Base-by-base conservation (phyloP, 1,284 basidiomycete genomes). In the Phlebopus sp. region DNA sequence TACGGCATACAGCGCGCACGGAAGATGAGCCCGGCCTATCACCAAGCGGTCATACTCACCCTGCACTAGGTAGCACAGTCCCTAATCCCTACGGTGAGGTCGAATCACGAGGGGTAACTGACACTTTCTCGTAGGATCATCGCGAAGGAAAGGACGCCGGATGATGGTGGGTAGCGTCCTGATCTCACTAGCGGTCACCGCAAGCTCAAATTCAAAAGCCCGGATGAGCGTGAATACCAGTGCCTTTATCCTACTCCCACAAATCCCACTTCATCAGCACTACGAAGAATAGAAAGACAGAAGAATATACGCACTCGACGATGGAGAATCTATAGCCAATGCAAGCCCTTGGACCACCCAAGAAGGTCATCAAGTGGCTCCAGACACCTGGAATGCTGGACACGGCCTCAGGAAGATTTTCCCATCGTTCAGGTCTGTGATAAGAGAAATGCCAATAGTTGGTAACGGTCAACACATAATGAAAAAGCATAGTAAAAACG, bases 251-350 rank as follows among this genome's bases (percentile, higher is more conserved):
- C 75, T 77, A 23, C 19, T 4, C 10, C 27, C 27, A 29, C 27
- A 27, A 31, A 37, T n/a, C 2, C 6, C 30, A 27, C 17, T 21
- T 11, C 44, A 19, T 23, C 21, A 23, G 6, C 21, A 23, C 21
- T 6, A 25, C 27, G 38, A 40, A 19, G 14, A 29, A 21, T 7
- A 14, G 25, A 47, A 4, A 47, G 17, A 37, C 11, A 10, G 21
- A 31, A 38, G 27, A 37, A 27, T 2, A 18, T 4, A 60, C 69
- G 52, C 55, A 80, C 78, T 87, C 84, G 21, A 78, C 68, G 15
- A 87, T 55, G 6, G 84, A 75, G 59, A 88, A 87, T 6, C 81
- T 76, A 62, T 82, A 88, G 2, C 85, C 85, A 39, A 84, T 83
- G 59, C 81, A 84, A 2, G 78, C 71, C 27, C 74, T 72, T n/a